These are phyloP conservation scores for Penicillium hesseltinei DNA, from an alignment of 2,329 filamentous ascomycete species.

Conservation along the genomic window DNA sequence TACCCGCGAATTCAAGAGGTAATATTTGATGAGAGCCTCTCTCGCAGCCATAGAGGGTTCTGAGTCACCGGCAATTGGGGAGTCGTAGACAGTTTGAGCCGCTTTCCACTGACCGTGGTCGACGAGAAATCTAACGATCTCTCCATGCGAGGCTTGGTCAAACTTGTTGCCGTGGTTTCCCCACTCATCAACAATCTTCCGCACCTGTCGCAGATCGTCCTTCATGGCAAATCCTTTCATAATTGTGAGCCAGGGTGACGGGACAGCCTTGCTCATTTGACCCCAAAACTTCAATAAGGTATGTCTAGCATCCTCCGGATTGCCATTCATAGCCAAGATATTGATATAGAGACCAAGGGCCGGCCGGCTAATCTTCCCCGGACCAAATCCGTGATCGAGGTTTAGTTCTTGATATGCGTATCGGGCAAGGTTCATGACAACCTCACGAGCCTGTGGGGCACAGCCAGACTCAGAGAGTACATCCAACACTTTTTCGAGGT, in stretches of 20 bases:
- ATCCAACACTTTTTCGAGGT: constrained; percentile 41
- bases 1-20: constrained; percentile 57
- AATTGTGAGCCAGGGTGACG: constrained; percentile 50
- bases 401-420: constrained; percentile 37
- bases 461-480: constrained; percentile 38
- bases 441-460: constrained; percentile 37
- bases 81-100: constrained; percentile 67
- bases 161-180: constrained; percentile 53
- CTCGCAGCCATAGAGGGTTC: constrained; percentile 51
- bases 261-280: constrained; percentile 29
- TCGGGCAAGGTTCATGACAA: constrained; percentile 42
- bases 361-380: constrained; percentile 34
- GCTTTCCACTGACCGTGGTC: constrained; percentile 56
- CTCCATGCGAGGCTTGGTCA: constrained; percentile 41
- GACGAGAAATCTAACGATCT: constrained; percentile 64
- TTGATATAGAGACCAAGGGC: constrained; percentile 50
- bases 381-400: constrained; percentile 44
- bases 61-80: constrained; percentile 46
- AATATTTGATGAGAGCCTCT: constrained; percentile 59
- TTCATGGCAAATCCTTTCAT: constrained; percentile 59
- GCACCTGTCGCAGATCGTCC: constrained; percentile 61
- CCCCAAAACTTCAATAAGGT: constrained; percentile 45
- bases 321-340: constrained; percentile 56
- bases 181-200: constrained; percentile 54
- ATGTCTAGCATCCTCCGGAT: constrained; percentile 53